These are phyloP conservation scores for Letharia columbiana DNA, from an alignment of 495 filamentous ascomycete genomes.

Conservation along the genomic window DNA sequence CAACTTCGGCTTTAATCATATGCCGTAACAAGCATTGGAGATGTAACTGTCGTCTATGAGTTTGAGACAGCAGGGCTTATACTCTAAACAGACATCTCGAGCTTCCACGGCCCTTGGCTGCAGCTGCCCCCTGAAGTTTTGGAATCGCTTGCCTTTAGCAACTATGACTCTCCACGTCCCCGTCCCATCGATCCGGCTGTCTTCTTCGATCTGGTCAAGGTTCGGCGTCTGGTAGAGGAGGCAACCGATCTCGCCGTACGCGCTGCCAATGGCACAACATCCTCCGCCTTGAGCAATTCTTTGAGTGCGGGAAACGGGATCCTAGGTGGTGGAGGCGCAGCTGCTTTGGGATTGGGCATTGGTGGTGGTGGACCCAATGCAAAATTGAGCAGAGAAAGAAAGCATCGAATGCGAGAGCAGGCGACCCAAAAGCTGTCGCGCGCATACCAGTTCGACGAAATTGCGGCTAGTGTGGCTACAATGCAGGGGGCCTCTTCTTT, in stretches of 20 bases:
- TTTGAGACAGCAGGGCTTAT: slow-evolving; percentile 8
- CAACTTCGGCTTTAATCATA: slow-evolving; percentile 53
- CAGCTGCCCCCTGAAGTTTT: slow-evolving; percentile 74
- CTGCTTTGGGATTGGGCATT: slow-evolving; percentile 53
- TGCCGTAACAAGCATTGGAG: slow-evolving; percentile 60
- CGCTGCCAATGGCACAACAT: slow-evolving; percentile 60
- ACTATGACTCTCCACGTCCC: slow-evolving; percentile 65
- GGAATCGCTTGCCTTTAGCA: slow-evolving; percentile 66
- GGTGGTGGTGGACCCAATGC: slow-evolving; percentile 48
- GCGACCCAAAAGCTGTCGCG: slow-evolving; percentile 65
- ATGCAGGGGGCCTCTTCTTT: slow-evolving; percentile 74
- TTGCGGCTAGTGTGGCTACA: slow-evolving; percentile 69
- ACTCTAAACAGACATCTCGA: slow-evolving; percentile 54
- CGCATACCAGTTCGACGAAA: slow-evolving; percentile 71
- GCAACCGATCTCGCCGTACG: slow-evolving; percentile 68
- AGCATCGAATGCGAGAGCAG: slow-evolving; percentile 65
- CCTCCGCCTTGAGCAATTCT: slow-evolving; percentile 42
- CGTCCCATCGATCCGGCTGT: slow-evolving; percentile 70
- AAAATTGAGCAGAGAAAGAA: slow-evolving; percentile 63
- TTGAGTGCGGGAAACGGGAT: slow-evolving; percentile 48
- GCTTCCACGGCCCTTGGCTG: slow-evolving; percentile 80
- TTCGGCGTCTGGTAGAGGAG: slow-evolving; percentile 66
- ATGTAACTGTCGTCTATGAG: slow-evolving; percentile 20
- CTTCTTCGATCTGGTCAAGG: slow-evolving; percentile 76
- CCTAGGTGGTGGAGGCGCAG: slow-evolving; percentile 44